Evolutionary conservation across 176 grass and related monocot genomes (phyloP).

Genomic region (Phyllostachys edulis): DNA sequence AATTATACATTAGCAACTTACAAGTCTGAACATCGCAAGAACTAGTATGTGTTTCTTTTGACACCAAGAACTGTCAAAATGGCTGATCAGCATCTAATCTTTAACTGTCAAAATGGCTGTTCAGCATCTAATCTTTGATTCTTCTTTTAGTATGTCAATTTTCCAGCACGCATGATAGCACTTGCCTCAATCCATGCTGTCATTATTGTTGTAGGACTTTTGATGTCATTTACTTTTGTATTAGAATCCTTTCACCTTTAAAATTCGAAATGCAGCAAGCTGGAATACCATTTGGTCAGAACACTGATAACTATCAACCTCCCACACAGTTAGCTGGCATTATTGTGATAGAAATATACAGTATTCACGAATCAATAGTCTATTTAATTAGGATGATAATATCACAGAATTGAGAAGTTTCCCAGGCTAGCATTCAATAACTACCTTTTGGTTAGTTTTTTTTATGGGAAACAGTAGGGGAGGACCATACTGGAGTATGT

Average conservation of each 20-base stretch:
- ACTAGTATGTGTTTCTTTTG: background rate
- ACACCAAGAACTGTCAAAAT: background rate
- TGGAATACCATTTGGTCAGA: background rate
- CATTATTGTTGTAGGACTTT: background rate
- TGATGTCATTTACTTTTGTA: background rate
- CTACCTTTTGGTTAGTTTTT: background rate
- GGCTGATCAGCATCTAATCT: background rate
- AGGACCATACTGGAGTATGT: background rate
- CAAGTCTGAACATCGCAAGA: background rate
- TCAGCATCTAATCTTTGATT: background rate
- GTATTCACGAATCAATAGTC: background rate
- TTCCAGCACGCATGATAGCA: background rate
- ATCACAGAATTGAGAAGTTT: conserved; percentile 2
- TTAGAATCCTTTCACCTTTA: background rate
- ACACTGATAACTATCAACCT: background rate
- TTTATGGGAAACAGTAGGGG: background rate
- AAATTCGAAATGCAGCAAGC: background rate
- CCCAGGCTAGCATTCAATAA: background rate
- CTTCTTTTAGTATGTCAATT: background rate
- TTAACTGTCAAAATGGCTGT: background rate
- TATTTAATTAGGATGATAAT: background rate
- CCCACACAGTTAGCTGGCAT: background rate
- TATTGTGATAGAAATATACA: background rate
- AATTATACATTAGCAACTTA: background rate
- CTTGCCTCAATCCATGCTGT: background rate